Evolutionary conservation across 176 grass and related monocot genomes (phyloP), one percentile per base, ranked within the genome.

Genomic region (Oryza glumipatula): DNA sequence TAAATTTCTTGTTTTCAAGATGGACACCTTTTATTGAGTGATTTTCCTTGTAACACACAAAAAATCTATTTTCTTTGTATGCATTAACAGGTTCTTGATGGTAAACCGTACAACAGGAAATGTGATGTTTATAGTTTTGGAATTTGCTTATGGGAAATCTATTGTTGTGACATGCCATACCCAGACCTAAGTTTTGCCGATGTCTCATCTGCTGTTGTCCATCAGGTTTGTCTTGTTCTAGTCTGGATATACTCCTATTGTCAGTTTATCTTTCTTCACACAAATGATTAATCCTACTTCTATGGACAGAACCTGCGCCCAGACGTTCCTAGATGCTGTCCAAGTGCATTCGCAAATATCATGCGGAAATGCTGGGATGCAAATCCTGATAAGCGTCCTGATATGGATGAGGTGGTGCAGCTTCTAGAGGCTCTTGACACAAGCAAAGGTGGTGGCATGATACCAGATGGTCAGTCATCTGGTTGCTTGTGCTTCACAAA

Each of bases 341-440:
- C 92, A 9, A 67, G 52, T 17, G n/a, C 81, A 21, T 33, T 94
- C 84, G 88, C 90, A 0, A 89, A 73, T 49, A 94, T 97, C 76
- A 94, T 97, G 95, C 76, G 89, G 39, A 87, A 76, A 60, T 97
- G 95, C n/a, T 97, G 95, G 93, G 93, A 95, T 14, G 93, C 88
- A 4, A 90, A 95, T 44, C 90, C 93, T 0, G 88, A 91, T 41
- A 94, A 91, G 58, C 84, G 95, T 5, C 95, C 83, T 2, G 92
- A 97, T 30, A 97, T 97, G 95, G 82, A 89, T 9, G 90, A 89
- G 48, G 95, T 97, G 28, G 95, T 94, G 58, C 67, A 69, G 35
- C 86, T 97, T 80, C 14, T 95, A 69, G 90, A 92, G 60, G 85
- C 90, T 24, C 76, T 95, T 0, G 86, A 95, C 86, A 92, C 90